A percentile compares a stretch with the other conserved stretches of the same genome.
phyloP scores from a whole-genome alignment of 352 stramenopile genomes.

The Ophiocytium majus region DNA sequence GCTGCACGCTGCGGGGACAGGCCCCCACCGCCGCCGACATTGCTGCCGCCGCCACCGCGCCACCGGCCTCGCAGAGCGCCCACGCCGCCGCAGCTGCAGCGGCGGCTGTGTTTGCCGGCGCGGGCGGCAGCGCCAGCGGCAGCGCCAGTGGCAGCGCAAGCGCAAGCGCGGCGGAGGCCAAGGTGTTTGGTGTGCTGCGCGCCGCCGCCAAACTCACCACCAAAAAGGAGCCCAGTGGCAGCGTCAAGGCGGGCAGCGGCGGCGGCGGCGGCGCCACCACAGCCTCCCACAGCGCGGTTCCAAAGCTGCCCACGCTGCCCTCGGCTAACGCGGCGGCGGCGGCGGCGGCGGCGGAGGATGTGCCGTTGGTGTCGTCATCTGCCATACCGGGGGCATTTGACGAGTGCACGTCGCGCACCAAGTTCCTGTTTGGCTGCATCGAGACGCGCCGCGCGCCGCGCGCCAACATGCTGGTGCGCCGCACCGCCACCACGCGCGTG shows the following conservation, averaged over 20 bases:
- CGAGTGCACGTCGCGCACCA: slow-evolving; percentile 44
- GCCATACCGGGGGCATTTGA: background rate
- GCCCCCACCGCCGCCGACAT: background rate
- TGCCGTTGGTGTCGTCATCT: no score
- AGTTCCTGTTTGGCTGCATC: slow-evolving; percentile 56
- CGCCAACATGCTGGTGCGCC: slow-evolving; percentile 51
- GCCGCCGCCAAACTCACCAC: no score
- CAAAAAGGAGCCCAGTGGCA: no score
- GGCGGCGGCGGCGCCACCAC: background rate
- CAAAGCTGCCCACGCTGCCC: background rate
- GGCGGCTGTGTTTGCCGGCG: background rate
- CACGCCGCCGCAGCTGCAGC: background rate
- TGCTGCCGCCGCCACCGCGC: no score
- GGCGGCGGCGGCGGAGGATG: background rate
- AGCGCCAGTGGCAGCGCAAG: no score
- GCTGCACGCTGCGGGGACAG: background rate
- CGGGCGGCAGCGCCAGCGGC: background rate
- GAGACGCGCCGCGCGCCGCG: slow-evolving; percentile 42
- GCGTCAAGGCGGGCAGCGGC: background rate
- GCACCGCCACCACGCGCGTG: slow-evolving; percentile 44
- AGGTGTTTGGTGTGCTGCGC: no score
- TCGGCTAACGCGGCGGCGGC: background rate
- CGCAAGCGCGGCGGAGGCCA: no score
- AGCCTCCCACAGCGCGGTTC: no score
- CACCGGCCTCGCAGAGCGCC: background rate